These are phyloP conservation scores for Salinomyces thailandicus DNA, from an alignment of 2,329 filamentous ascomycete genomes.

Conservation along the genomic window DNA sequence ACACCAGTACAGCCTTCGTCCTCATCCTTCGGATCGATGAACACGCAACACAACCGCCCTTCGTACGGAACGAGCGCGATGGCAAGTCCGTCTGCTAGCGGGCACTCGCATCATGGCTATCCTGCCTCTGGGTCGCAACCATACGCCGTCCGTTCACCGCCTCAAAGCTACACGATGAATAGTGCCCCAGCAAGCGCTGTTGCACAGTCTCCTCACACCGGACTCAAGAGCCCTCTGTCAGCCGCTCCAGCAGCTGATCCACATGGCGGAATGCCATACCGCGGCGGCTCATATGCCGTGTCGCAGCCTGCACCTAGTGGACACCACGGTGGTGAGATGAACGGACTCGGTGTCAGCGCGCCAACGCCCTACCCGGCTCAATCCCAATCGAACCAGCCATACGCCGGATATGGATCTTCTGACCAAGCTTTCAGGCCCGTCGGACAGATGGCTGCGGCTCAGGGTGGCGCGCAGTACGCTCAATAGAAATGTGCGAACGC, in stretches of 20 bases:
- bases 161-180: constrained; percentile 19
- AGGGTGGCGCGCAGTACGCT: constrained; percentile 3
- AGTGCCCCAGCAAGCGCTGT: constrained; percentile 20
- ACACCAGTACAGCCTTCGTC: constrained; percentile 16
- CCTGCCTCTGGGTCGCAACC: constrained; percentile 14
- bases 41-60: constrained; percentile 12
- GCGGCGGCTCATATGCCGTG: constrained; percentile 10
- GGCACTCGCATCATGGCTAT: constrained; percentile 19
- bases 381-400: constrained; percentile 13
- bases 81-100: constrained; percentile 18
- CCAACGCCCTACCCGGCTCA: constrained; percentile 17
- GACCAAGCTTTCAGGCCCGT: constrained; percentile 9
- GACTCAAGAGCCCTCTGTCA: constrained; percentile 20
- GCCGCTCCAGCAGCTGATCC: constrained; percentile 7
- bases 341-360: constrained; percentile 21
- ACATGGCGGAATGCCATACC: constrained; percentile 18
- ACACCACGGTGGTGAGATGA: constrained; percentile 16
- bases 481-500: constrained; percentile 1
- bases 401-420: constrained; percentile 15
- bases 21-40: constrained; percentile 18
- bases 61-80: constrained; percentile 16
- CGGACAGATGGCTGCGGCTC: constrained; percentile 4
- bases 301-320: constrained; percentile 15
- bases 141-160: constrained; percentile 23
- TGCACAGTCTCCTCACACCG: constrained; percentile 20